Percentiles rank a stretch among this genome's conserved stretches.
phyloP scores from a whole-genome alignment of 345 rosid genomes.

The Gossypioides kirkii region DNA sequence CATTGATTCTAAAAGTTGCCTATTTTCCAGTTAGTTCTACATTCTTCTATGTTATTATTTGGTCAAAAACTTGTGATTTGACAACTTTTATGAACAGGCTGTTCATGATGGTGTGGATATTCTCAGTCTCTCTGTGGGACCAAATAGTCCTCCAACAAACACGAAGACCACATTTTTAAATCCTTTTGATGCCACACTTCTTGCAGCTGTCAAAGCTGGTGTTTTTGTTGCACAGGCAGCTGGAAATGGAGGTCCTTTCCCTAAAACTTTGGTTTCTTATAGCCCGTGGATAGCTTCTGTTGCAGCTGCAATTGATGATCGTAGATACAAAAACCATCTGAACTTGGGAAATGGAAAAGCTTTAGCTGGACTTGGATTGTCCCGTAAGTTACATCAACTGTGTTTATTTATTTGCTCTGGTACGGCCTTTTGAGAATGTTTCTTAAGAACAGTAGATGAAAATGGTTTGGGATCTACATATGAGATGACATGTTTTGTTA shows the following conservation, averaged over 20 bases:
- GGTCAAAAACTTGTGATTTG: slow-evolving; percentile 12
- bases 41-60: not conserved
- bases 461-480: not conserved
- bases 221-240: slow-evolving; percentile 98
- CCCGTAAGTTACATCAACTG: slow-evolving; percentile 52
- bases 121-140: slow-evolving; percentile 91
- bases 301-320: slow-evolving; percentile 95
- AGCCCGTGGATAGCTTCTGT: slow-evolving; percentile 98
- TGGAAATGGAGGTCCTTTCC: slow-evolving; percentile 97
- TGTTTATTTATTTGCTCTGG: not conserved
- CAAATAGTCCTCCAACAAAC: slow-evolving; percentile 89
- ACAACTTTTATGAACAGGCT: slow-evolving; percentile 56
- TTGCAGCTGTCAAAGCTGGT: slow-evolving; percentile 95
- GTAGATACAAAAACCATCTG: slow-evolving; percentile 90
- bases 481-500: not conserved
- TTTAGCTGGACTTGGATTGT: slow-evolving; percentile 80
- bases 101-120: slow-evolving; percentile 98
- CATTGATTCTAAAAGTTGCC: not conserved
- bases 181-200: slow-evolving; percentile 95
- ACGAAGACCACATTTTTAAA: slow-evolving; percentile 83
- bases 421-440: not conserved
- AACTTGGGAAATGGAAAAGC: slow-evolving; percentile 80
- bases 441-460: not conserved
- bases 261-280: slow-evolving; percentile 87
- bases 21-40: not conserved